A percentile compares a stretch with the other conserved stretches of the same genome.
Evolutionary conservation across 2,329 filamentous ascomycete genomes (phyloP).

Genomic region (Pezicula neosporulosa): DNA sequence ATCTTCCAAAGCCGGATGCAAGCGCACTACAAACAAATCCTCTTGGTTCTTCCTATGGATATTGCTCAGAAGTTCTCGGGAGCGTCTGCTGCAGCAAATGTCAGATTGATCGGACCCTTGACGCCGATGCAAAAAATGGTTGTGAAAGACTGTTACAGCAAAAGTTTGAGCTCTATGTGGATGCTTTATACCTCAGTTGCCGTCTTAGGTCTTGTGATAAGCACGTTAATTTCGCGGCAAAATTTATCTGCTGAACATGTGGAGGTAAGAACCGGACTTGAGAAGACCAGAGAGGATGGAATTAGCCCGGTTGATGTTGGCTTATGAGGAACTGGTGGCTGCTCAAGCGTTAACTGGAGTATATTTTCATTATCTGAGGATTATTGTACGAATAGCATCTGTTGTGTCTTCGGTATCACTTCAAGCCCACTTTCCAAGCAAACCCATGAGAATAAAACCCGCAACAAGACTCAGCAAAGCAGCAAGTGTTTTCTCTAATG

Average conservation of each 20-base stretch:
- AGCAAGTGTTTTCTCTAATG: conserved; percentile 42
- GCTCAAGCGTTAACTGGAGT: no score
- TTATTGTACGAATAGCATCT: no score
- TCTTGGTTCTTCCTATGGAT: background rate
- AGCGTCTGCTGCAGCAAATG: background rate
- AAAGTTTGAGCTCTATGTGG: background rate
- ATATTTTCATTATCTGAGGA: no score
- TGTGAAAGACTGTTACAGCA: background rate
- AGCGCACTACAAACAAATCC: conserved; percentile 58
- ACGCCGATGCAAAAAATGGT: background rate
- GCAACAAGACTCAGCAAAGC: conserved; percentile 52
- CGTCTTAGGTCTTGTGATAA: background rate
- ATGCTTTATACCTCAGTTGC: background rate
- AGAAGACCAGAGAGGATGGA: background rate
- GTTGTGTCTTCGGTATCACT: background rate
- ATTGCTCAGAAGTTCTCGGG: background rate
- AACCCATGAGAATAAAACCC: conserved; percentile 66
- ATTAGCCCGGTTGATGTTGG: no score
- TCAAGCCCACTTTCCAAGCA: conserved; percentile 73
- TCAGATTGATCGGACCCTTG: conserved; percentile 6
- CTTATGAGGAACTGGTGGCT: no score
- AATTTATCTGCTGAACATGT: background rate
- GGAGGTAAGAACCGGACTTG: background rate
- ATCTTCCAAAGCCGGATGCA: conserved; percentile 58
- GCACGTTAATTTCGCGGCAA: background rate